Evolutionary conservation across 1,284 basidiomycete species (phyloP).

Genomic region (Pseudozyma sp.): DNA sequence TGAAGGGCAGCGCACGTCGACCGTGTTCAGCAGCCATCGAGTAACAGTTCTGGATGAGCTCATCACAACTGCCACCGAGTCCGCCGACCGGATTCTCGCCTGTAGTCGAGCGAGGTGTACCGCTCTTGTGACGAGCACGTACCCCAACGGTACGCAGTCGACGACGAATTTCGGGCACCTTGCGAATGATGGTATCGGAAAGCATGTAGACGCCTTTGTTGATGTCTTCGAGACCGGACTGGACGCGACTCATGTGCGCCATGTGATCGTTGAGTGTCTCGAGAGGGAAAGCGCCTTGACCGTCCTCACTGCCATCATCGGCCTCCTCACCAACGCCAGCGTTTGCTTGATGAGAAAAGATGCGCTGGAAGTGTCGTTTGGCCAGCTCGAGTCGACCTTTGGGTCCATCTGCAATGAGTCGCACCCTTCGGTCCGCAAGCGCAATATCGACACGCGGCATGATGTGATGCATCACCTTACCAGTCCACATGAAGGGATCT

Average conservation of each 20-base stretch:
- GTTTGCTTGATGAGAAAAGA: constrained; percentile 37
- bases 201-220: constrained; percentile 87
- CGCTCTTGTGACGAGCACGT: constrained; percentile 18
- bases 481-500: constrained; percentile 92
- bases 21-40: constrained; percentile 87
- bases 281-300: constrained; percentile 65
- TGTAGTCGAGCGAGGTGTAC: constrained; percentile 30
- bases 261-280: constrained; percentile 83
- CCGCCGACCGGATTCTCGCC: constrained; percentile 21
- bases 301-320: constrained; percentile 62
- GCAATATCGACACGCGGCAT: constrained; percentile 62
- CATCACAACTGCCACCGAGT: constrained; percentile 70
- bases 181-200: constrained; percentile 91
- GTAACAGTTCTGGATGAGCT: constrained; percentile 95
- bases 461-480: constrained; percentile 76
- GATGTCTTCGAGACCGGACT: constrained; percentile 90
- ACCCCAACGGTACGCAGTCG: constrained; percentile 37
- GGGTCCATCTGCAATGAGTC: constrained; percentile 76
- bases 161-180: constrained; percentile 58
- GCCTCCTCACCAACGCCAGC: constrained; percentile 15
- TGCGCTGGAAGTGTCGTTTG: constrained; percentile 78
- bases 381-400: constrained; percentile 80
- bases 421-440: constrained; percentile 64
- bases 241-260: constrained; percentile 89
- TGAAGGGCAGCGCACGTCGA: constrained; percentile 63